Base-by-base conservation (phyloP, 169 alveolate species). In the Cyclospora cayetanensis region DNA sequence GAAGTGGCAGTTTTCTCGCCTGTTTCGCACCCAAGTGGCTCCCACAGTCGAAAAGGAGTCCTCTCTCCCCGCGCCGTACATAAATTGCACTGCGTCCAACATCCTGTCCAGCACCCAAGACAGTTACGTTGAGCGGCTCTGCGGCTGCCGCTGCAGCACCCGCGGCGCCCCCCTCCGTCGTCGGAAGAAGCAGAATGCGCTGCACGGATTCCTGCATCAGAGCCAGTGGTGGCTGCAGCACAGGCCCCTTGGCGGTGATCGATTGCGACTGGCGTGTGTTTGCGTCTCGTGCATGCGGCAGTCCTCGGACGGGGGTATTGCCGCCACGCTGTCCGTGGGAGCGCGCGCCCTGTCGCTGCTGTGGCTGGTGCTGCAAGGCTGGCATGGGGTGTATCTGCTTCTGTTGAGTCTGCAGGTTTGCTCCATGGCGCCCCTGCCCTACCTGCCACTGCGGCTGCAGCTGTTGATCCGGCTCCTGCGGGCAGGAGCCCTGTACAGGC, bases 71-170 rank as follows among this genome's bases (percentile, higher is more conserved):
- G 72, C 98, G 94, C 27, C 97, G 98, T 35, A 98, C 98, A 31
- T 98, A 95, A 34, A 98, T 96, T 91, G 99, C 98, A 72, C 99
- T 97, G 50, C 99, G 95, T 18, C 99, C 99, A n/a, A 99, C 99
- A 65, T 98, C 99, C 95, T 98, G 98, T 4, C 99, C 99, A 7
- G 99, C 99, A n/a, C 99, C 99, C 76, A 99, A 96, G 79, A 98
- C 98, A 18, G 93, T 94, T 35, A 98, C 93, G 27, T 72, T 53
- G 7, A 89, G 83, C 65, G 55, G 60, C 20, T 50, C 90, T 35
- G 60, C 90, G 11, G 77, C 55, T 7, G 2, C 20, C 31, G 60
- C 27, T 80, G 37, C 74, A 27, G 53, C 41, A 34, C 15, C 22
- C 22, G 29, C 12, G 15, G 60, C 60, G n/a, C 60, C 60, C 15